A percentile compares a stretch with the other conserved stretches of the same genome.
Conservation (phyloP, 1,284 basidiomycete species). For the Trametes polyzona region DNA sequence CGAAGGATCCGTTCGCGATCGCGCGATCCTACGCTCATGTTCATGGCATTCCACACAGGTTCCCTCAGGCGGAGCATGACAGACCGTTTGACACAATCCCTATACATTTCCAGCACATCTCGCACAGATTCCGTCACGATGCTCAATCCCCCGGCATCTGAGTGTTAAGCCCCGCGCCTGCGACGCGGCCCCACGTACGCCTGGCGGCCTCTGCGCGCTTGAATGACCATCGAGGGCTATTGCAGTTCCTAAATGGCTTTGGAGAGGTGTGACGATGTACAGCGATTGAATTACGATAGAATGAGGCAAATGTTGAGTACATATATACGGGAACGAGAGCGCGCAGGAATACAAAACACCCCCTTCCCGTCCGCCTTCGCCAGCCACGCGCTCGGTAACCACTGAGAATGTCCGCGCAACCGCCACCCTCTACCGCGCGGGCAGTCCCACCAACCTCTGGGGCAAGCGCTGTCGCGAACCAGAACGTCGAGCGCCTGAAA, state of each 20-base stretch:
- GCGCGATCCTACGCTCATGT: too few relatives aligned
- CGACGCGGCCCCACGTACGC: too few relatives aligned
- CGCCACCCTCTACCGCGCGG: not conserved
- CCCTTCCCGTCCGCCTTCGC: not conserved
- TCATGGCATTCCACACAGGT: too few relatives aligned
- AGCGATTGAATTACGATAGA: not conserved
- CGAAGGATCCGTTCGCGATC: too few relatives aligned
- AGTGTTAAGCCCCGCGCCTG: too few relatives aligned
- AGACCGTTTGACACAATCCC: too few relatives aligned
- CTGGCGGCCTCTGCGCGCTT: too few relatives aligned
- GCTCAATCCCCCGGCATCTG: too few relatives aligned
- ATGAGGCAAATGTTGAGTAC: not conserved
- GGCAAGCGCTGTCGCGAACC: not conserved
- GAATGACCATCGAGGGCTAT: not conserved
- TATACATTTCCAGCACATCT: too few relatives aligned
- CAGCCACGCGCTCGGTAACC: not conserved
- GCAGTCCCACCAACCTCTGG: not conserved
- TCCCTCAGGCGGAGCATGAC: too few relatives aligned
- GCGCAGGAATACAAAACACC: not conserved
- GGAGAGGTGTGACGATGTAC: not conserved
- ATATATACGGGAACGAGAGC: not conserved
- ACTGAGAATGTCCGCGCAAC: not conserved
- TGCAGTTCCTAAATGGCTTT: not conserved
- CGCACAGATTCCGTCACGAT: too few relatives aligned
- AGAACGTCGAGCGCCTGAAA: not conserved